These are phyloP conservation scores for Sporothrix phasma DNA, from an alignment of 2,329 filamentous ascomycete species.

Conservation along the genomic window DNA sequence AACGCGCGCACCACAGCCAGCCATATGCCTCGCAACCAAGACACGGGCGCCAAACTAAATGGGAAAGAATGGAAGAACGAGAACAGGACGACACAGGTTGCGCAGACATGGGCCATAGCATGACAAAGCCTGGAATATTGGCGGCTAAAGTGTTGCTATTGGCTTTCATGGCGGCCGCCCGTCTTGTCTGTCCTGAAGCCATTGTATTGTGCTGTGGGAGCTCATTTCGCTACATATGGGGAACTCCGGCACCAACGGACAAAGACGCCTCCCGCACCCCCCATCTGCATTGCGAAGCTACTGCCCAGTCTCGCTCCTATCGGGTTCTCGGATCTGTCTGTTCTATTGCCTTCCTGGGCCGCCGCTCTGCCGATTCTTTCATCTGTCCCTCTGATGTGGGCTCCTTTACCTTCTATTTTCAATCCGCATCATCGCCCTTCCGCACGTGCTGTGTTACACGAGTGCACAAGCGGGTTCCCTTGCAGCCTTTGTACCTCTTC, in stretches of 20 bases:
- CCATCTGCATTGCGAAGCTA: not conserved
- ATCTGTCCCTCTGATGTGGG: no score
- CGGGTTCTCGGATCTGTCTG: not conserved
- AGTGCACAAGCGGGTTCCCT: not conserved
- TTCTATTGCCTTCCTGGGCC: not conserved
- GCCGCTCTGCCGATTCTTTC: not conserved
- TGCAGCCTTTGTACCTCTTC: not conserved
- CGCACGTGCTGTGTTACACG: not conserved
- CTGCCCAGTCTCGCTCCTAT: not conserved
- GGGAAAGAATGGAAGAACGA: not conserved
- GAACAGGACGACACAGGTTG: not conserved
- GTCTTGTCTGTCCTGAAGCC: not conserved
- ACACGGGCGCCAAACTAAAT: not conserved
- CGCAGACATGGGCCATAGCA: not conserved
- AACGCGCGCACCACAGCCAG: not conserved
- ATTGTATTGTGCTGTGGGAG: conserved; percentile 16
- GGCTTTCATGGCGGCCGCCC: conserved; percentile 1
- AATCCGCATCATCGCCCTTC: not conserved
- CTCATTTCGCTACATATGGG: conserved; percentile 21
- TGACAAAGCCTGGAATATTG: not conserved
- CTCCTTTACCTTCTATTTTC: not conserved
- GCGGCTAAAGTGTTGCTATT: conserved; percentile 14
- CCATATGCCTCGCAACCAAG: not conserved
- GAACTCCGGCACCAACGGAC: conserved; percentile 20
- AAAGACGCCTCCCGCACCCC: conserved; percentile 5